These are phyloP conservation scores for Basipetospora chlamydospora DNA, from an alignment of 2,329 filamentous ascomycete genomes.

Conservation along the genomic window DNA sequence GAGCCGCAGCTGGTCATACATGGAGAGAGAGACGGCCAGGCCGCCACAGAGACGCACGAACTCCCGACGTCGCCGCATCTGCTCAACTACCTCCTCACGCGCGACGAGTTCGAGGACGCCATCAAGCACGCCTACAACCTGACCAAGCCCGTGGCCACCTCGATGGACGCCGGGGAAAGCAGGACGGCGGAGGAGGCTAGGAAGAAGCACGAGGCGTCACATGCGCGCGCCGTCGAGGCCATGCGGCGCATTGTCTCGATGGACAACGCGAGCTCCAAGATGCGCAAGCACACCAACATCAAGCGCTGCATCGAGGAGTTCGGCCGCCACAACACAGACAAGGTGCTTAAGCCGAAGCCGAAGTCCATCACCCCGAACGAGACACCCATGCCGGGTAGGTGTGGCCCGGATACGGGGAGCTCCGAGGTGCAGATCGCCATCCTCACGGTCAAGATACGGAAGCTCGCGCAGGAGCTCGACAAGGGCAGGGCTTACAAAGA, in stretches of 20 bases:
- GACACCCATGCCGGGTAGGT: conserved; percentile 35
- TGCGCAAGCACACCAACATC: conserved; percentile 69
- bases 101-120: conserved; percentile 50
- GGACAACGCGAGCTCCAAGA: conserved; percentile 61
- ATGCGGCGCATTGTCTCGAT: conserved; percentile 67
- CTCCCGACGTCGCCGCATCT: conserved; percentile 35
- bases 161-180: conserved; percentile 13
- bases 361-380: conserved; percentile 26
- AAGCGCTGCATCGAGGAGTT: conserved; percentile 75
- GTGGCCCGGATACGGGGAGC: conserved; percentile 86
- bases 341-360: conserved; percentile 47
- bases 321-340: conserved; percentile 81
- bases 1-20: conserved; percentile 19
- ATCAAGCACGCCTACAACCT: conserved; percentile 54
- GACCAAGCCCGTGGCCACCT: conserved; percentile 38
- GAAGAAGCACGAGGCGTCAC: conserved; percentile 35
- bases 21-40: conserved; percentile 26
- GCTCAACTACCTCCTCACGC: conserved; percentile 64
- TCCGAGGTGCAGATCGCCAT: conserved; percentile 97
- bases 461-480: conserved; percentile 58
- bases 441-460: conserved; percentile 82
- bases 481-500: conserved; percentile 60
- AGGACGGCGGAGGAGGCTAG: conserved; percentile 13
- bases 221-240: conserved; percentile 58
- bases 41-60: conserved; percentile 21